These are phyloP conservation scores for Penicillium sp. DNA, from an alignment of 2,329 filamentous ascomycete species.

Conservation along the genomic window DNA sequence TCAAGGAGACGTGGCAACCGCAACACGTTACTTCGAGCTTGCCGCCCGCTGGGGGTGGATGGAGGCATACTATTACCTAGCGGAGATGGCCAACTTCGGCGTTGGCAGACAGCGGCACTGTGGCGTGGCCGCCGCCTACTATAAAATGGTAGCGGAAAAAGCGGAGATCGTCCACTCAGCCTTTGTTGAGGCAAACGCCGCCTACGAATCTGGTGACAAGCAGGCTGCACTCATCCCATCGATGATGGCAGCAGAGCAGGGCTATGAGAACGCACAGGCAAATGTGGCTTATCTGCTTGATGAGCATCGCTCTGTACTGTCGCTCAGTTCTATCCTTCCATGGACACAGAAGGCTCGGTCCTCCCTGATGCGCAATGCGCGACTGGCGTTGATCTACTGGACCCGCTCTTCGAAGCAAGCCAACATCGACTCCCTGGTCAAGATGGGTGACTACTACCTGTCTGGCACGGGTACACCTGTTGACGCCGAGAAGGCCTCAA, in stretches of 20 bases:
- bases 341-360: constrained; percentile 34
- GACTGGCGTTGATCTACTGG: constrained; percentile 81
- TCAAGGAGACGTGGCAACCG: constrained; percentile 71
- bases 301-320: constrained; percentile 55
- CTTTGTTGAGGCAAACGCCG: constrained; percentile 72
- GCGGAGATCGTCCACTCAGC: constrained; percentile 66
- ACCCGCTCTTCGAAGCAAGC: constrained; percentile 85
- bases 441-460: constrained; percentile 98
- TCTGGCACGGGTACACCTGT: constrained; percentile 63
- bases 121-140: constrained; percentile 66
- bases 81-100: constrained; percentile 73
- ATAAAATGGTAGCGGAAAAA: constrained; percentile 68
- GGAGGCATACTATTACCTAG: constrained; percentile 85
- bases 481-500: constrained; percentile 76
- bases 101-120: constrained; percentile 74
- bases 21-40: constrained; percentile 78
- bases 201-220: constrained; percentile 67
- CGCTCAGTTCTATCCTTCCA: constrained; percentile 49
- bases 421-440: constrained; percentile 88
- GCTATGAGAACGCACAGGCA: constrained; percentile 78
- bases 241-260: constrained; percentile 83
- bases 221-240: constrained; percentile 73
- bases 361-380: constrained; percentile 49
- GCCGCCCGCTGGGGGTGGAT: constrained; percentile 74
- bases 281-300: constrained; percentile 85